Percentiles rank a stretch among this genome's conserved stretches.
Evolutionary conservation across 139 green algal genomes (phyloP).

Genomic region (Chlorella ohadii): DNA sequence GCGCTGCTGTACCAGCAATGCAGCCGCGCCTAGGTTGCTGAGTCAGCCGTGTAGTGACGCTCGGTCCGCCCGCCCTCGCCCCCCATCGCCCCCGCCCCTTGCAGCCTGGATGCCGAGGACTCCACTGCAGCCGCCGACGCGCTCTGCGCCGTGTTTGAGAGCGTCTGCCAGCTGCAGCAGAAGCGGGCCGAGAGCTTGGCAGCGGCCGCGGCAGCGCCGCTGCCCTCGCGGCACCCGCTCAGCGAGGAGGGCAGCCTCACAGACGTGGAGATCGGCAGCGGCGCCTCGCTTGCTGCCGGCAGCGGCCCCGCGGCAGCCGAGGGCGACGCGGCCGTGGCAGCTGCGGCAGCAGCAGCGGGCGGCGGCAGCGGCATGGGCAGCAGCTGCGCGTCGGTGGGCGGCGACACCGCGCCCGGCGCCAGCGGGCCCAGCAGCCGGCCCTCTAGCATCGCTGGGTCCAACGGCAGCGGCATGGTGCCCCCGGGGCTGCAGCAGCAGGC

Average conservation of each 20-base stretch:
- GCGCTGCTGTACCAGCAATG: too few relatives aligned
- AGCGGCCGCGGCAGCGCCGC: neutral
- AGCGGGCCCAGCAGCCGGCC: neutral
- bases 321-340: neutral
- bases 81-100: neutral
- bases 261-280: too few relatives aligned
- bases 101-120: conserved; percentile 7
- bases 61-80: too few relatives aligned
- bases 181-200: neutral
- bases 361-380: neutral
- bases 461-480: neutral
- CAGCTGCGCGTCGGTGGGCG: neutral
- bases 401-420: neutral
- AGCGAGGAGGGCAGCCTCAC: too few relatives aligned
- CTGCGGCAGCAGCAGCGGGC: neutral
- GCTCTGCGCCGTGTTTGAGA: conserved; percentile 24
- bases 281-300: too few relatives aligned
- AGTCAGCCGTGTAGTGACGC: too few relatives aligned
- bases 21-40: too few relatives aligned
- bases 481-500: neutral
- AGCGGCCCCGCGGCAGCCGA: neutral
- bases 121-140: conserved; percentile 4
- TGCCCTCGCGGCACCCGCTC: too few relatives aligned
- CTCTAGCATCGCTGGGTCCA: neutral
- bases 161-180: conserved; percentile 20